Base-by-base conservation (phyloP, 1,139 yeast genomes). In the Casaregolazyma suthepensis region DNA sequence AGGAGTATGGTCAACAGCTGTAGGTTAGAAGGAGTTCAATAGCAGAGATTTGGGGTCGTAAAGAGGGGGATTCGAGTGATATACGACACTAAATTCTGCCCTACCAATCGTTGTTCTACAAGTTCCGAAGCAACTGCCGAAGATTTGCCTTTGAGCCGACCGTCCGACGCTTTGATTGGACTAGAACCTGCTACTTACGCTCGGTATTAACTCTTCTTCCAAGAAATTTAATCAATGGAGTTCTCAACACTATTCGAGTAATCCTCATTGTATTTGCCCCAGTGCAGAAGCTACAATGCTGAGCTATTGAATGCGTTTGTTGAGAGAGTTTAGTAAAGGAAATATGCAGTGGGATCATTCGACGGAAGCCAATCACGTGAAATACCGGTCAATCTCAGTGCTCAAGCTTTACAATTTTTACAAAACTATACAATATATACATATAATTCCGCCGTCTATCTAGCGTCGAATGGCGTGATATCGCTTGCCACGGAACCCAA, bases 401-500 rank as follows among this genome's bases (percentile, higher is more conserved):
- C 40, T 2, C 40, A 35, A 9, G 5, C 13, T 35, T 35, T 10
- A 13, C 15, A 13, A 35, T 35, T 15, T 35, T 35, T 35, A 35
- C 40, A 35, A 35, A 35, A 15, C 40, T 35, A 35, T 35, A 35
- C 40, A 35, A 35, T 47, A 47, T 47, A 38, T 47, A 47, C 50
- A 47, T 47, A 38, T 47, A 29, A 40, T 47, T 22, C 50, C 26
- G 47, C 17, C 2, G 17, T 35, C 17, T 35, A 35, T 35, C 17
- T 35, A 63, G 26, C 51, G 57, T 43, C 65, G 66, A 61, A 87
- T 79, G 45, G 96, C 96, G 67, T 89, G 96, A 73, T 93, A 93
- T 70, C 98, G 81, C 79, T 93, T 93, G 62, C 99, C 99, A 74
- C 99, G 83, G 70, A 91, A 81, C 22, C 93, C 98, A 69, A 88